Base-by-base conservation (phyloP, 2,329 filamentous ascomycete species). In the Hypoxylon sp. region DNA sequence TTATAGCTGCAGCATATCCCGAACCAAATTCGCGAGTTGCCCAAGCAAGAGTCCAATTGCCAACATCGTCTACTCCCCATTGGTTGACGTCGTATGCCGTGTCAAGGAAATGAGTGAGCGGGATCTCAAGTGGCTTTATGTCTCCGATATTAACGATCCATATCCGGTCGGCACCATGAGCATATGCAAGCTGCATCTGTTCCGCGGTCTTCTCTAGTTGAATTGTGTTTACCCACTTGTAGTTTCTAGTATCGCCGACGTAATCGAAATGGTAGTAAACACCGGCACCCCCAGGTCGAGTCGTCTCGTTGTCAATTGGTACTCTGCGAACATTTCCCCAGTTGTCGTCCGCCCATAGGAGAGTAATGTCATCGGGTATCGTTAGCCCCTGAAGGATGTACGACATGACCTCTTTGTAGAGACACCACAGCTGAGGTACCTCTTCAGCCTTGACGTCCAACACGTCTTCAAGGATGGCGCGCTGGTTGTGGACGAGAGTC, bases 331-430 rank as follows among this genome's bases (percentile, higher is more conserved):
- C 84, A 74, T 89, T 88, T 1, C 88, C 88, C 77, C 83, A 87
- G 74, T 90, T 91, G 74, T 91, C 89, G 71, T 91, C 88, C 0
- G 87, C 84, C 85, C 87, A 91, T 2, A 91, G 79, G 3, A 91
- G 80, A 0, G 86, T 90, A 35, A 91, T 84, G 72, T 89, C 85
- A 31, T 91, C 88, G 0, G 86, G 85, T 1, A 91, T 68, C 1
- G 81, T 80, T 75, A 92, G 83, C 1, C 90, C 90, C 14, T 86
- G 83, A 63, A 90, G 87, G 64, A 90, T 88, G 76, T 93, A 92
- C 5, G 87, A 86, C 78, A 91, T 89, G 1, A 93, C 90, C 76
- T 93, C 91, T 75, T 92, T 92, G 79, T 93, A 93, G 67, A 93
- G 80, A 72, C 90, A 92, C 90, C 91, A 92, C 79, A 90, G 85